Evolutionary conservation across 2,329 filamentous ascomycete species (phyloP).

Genomic region (Lizonia empirigonia): DNA sequence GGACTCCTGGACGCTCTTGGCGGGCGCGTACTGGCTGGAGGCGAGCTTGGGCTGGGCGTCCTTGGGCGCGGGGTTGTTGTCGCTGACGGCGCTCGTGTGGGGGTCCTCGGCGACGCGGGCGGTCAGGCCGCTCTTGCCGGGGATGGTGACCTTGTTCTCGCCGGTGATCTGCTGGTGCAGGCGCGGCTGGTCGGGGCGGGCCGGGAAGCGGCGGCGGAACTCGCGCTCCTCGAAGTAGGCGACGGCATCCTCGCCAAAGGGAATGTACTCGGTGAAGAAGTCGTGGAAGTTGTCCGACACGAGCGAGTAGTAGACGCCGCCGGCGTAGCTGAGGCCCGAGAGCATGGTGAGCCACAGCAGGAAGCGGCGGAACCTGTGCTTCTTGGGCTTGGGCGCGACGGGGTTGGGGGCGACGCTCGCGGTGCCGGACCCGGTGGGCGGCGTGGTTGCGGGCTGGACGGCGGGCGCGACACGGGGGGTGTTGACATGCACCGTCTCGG

Average conservation of each 20-base stretch:
- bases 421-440: constrained; percentile 51
- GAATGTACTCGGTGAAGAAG: constrained; percentile 97
- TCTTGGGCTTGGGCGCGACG: constrained; percentile 59
- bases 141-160: constrained; percentile 78
- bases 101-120: constrained; percentile 75
- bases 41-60: constrained; percentile 34
- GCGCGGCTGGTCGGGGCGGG: constrained; percentile 49
- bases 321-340: constrained; percentile 77
- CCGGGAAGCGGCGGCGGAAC: constrained; percentile 81
- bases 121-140: constrained; percentile 82
- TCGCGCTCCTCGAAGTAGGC: constrained; percentile 95
- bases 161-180: constrained; percentile 56
- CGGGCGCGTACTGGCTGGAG: constrained; percentile 20
- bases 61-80: constrained; percentile 44
- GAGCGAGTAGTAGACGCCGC: constrained; percentile 90
- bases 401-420: constrained; percentile 51
- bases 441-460: constrained; percentile 41
- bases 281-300: constrained; percentile 98
- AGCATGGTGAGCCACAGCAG: constrained; percentile 78
- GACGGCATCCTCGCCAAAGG: constrained; percentile 91
- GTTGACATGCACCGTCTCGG: constrained; percentile 45
- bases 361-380: constrained; percentile 75
- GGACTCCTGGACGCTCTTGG: constrained; percentile 36
- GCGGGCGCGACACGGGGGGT: constrained; percentile 38
- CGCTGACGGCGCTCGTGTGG: constrained; percentile 66